Evolutionary conservation across 1,284 basidiomycete species (phyloP).

Genomic region (Acaromyces ingoldii): DNA sequence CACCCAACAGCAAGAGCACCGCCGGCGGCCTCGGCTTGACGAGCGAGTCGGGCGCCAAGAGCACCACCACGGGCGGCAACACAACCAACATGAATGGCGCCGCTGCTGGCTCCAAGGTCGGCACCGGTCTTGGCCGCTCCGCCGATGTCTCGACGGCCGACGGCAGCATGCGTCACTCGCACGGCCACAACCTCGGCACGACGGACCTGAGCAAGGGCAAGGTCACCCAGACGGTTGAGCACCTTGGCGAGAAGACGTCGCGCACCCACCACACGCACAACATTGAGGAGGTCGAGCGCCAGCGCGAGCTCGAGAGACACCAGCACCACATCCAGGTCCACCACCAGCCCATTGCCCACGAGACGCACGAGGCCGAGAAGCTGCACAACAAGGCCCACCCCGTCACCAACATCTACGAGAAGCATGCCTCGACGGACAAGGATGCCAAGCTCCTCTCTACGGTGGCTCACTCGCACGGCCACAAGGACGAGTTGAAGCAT

Average conservation of each 20-base stretch:
- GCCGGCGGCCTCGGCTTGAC: too few relatives aligned
- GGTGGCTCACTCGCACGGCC: constrained; percentile 35
- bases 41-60: too few relatives aligned
- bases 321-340: constrained; percentile 51
- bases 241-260: constrained; percentile 47
- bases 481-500: constrained; percentile 22
- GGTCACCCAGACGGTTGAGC: constrained; percentile 50
- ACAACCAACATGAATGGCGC: neutral
- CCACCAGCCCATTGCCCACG: constrained; percentile 49
- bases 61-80: neutral
- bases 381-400: constrained; percentile 40
- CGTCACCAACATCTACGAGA: constrained; percentile 40
- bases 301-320: constrained; percentile 50
- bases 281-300: constrained; percentile 49
- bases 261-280: constrained; percentile 49
- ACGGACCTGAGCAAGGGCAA: constrained; percentile 41
- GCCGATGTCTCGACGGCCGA: constrained; percentile 25
- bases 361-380: constrained; percentile 45
- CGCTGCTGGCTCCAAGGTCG: neutral
- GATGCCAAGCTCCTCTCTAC: constrained; percentile 45
- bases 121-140: constrained; percentile 8
- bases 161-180: constrained; percentile 24
- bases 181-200: constrained; percentile 16
- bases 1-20: neutral
- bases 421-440: constrained; percentile 49